Base-by-base conservation (phyloP, 768 basidiomycete species). In the Scleroderma bovista region DNA sequence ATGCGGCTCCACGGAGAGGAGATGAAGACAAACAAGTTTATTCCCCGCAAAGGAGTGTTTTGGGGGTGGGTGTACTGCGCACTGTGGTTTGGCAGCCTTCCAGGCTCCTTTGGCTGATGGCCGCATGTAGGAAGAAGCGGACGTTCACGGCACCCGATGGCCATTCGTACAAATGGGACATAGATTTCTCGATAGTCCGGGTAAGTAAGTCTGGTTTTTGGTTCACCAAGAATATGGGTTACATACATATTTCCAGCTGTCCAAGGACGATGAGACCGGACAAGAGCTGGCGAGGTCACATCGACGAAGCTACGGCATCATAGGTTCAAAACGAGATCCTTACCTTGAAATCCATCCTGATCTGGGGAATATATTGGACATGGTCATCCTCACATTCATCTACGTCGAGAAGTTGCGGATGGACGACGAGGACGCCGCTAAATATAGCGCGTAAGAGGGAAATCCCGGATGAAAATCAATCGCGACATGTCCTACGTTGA, bases 81-180 rank as follows among this genome's bases (percentile, higher is more conserved):
- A 17, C 12, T 16, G 34, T 12, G 13, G 31, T 33, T 16, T 19
- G 12, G 8, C 7, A 26, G n/a, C 37, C 16, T 24, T 51, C 29
- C n/a, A n/a, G 3, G 5, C 11, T 9, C 4, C 26, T 29, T 29
- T 29, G 26, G 4, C 26, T 29, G 26, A 16, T 31, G 11, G n/a
- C n/a, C 15, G 37, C 46, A 3, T 8, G 16, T 16, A 32, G n/a
- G 31, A 64, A 60, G 31, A 61, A 56, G 20, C 56, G 60, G 23
- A 58, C 62, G 1, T 72, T 72, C 48, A 60, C 45, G 4, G 71
- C 63, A 0, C 63, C 54, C 1, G 69, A 71, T 37, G 67, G 63
- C 6, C 62, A 50, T 22, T 55, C 50, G 39, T 71, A 70, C 36
- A 57, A 60, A 41, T 72, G 71, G 71, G 54, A 57, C 10, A 51